Evolutionary conservation across 176 grass and related monocot genomes (phyloP).

Genomic region (Lolium rigidum): DNA sequence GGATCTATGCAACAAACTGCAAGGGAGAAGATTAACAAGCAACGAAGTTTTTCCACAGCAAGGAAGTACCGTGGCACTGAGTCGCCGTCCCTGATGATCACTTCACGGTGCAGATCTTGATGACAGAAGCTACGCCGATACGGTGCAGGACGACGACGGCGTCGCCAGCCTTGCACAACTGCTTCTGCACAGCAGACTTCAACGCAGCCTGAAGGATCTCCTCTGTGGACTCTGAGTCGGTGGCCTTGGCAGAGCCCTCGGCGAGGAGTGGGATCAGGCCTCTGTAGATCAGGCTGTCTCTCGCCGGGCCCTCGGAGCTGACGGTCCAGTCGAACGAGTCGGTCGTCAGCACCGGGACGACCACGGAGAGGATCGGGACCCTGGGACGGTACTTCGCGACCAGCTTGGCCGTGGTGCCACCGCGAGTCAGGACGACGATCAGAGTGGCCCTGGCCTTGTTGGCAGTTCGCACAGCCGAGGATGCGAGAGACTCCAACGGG

Average conservation of each 20-base stretch:
- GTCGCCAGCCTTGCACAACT: constrained; percentile 79
- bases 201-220: constrained; percentile 75
- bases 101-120: constrained; percentile 96
- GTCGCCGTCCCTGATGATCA: constrained; percentile 18
- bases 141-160: constrained; percentile 78
- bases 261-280: constrained; percentile 77
- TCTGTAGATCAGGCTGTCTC: constrained; percentile 82
- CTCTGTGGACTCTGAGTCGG: constrained; percentile 85
- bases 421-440: constrained; percentile 86
- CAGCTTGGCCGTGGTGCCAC: constrained; percentile 85
- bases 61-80: neutral
- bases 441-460: constrained; percentile 78
- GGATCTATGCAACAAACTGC: constrained; percentile 37
- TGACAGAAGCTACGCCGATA: constrained; percentile 83
- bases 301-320: constrained; percentile 75
- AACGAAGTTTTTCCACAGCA: neutral
- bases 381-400: constrained; percentile 85
- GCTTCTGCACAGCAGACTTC: constrained; percentile 63
- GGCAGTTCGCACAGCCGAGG: constrained; percentile 84
- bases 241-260: constrained; percentile 90
- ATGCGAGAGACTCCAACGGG: constrained; percentile 85
- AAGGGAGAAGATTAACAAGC: constrained; percentile 17
- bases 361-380: constrained; percentile 87
- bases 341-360: constrained; percentile 73
- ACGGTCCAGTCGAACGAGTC: constrained; percentile 86